Percentiles rank a stretch among this genome's conserved stretches.
Conservation (phyloP, 2,329 filamentous ascomycete genomes). For the Penicillium nordicum region DNA sequence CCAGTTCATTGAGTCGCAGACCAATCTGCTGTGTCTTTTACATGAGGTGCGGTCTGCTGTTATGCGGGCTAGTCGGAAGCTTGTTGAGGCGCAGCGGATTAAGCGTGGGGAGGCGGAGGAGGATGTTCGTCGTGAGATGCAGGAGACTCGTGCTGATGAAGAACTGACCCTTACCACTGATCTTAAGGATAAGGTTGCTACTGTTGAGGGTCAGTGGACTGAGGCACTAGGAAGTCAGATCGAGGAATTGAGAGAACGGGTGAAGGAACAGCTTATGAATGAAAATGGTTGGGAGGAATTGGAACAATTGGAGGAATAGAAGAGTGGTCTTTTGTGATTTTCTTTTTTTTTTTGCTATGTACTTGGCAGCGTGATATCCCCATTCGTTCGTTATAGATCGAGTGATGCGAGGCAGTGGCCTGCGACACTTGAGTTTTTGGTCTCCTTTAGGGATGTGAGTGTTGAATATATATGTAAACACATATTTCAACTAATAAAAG, state of each 20-base stretch:
- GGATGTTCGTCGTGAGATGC: conserved; percentile 47
- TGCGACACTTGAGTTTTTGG: not conserved
- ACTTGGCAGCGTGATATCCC: conserved; percentile 20
- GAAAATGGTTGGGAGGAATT: conserved; percentile 87
- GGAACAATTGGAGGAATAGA: conserved; percentile 52
- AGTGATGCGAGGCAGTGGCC: conserved; percentile 7
- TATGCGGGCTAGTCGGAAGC: conserved; percentile 64
- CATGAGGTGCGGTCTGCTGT: conserved; percentile 85
- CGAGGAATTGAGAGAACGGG: conserved; percentile 67
- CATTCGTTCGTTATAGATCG: conserved; percentile 23
- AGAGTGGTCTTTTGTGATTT: conserved; percentile 3
- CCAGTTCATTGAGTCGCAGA: conserved; percentile 95
- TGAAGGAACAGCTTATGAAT: conserved; percentile 68
- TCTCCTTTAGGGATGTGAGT: not conserved
- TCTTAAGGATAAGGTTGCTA: conserved; percentile 85
- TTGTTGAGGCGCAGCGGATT: conserved; percentile 63
- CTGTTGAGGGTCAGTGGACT: conserved; percentile 87
- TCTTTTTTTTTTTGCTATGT: conserved; percentile 1
- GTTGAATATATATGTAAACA: not conserved
- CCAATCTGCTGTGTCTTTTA: conserved; percentile 80
- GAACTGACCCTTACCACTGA: conserved; percentile 73
- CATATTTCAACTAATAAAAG: not conserved
- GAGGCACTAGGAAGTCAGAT: conserved; percentile 80
- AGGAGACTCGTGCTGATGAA: conserved; percentile 62
- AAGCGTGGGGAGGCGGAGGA: conserved; percentile 44